Evolutionary conservation across 352 stramenopile genomes (phyloP), one percentile per base, ranked within the genome.

Genomic region (Pythium vanterpoolii): DNA sequence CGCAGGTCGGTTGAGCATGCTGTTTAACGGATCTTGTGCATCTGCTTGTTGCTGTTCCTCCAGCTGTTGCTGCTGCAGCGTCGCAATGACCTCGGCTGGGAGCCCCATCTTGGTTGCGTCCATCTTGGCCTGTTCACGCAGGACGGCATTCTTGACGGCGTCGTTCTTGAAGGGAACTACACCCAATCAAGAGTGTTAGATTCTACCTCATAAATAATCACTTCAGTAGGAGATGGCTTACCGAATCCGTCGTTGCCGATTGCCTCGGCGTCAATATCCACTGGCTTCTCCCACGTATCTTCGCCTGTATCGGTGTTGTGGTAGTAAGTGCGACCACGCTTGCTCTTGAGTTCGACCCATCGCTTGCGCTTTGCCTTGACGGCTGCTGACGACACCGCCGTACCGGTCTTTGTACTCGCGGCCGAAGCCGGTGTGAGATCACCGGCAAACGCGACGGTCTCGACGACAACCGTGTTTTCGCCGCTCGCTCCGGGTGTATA

Each of bases 161-260:
- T 93, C 83, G 56, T 89, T 88, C 71, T 90, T 90, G 67, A 90
- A 93, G 33, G 81, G 81, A 43, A 93, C 83, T 93, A 42, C 39
- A 31, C 11, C 18, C 36, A 53, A n/a, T n/a, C n/a, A n/a, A n/a
- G n/a, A n/a, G n/a, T n/a, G n/a, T n/a, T n/a, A n/a, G n/a, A n/a
- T n/a, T n/a, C n/a, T n/a, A n/a, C n/a, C n/a, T n/a, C n/a, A n/a
- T n/a, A n/a, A n/a, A n/a, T n/a, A n/a, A n/a, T n/a, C n/a, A n/a
- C n/a, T n/a, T n/a, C n/a, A n/a, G n/a, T 16, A 40, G 10, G n/a
- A 49, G 44, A 46, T 5, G n/a, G 58, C 72, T 18, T 67, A 87
- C 78, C 81, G 56, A 87, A 89, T 18, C 67, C 55, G 52, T 88
- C 76, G 33, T 53, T 57, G 31, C 85, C 76, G 1, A 66, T 69